Evolutionary conservation across 148 eudicot species (phyloP), one percentile per base, ranked within the genome.

Genomic region (Nepenthes mirabilis): DNA sequence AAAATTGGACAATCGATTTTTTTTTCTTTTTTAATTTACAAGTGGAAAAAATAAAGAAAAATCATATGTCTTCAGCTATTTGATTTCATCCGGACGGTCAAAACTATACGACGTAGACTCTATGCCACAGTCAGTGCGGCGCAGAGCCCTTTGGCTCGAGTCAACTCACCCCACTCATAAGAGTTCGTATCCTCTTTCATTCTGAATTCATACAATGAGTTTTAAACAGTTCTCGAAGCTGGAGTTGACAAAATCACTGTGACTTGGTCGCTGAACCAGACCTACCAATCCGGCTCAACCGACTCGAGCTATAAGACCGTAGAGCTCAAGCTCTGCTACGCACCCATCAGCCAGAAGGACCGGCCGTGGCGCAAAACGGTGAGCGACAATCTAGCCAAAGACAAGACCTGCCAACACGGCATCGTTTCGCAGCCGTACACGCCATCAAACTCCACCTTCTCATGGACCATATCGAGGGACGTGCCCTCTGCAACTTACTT

Each of bases 291-390:
- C 0, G 68, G 56, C 45, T 74, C 69, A 52, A 11, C 2, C 1
- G 14, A 49, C 52, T 85, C 87, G 2, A 50, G 59, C 58, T 91
- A 83, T 82, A 76, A 79, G 55, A 78, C 83, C 0, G 75, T 85
- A 1, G 73, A 72, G 55, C 64, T 82, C 1, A 85, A 79, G 72
- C 84, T 91, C 23, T 91, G 97, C 65, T 91, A 80, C 36, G 74
- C 74, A 32, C 72, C 76, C 0, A 65, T 68, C n/a, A 85, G 93
- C 80, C 97, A 91, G 73, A 34, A 52, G 13, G 93, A 91, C 67
- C 62, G 97, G 4, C 84, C 73, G 12, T 91, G 95, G 97, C 69
- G 97, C 67, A 88, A 75, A 52, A 80, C 82, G 0, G 70, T 33
- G 1, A 2, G 32, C 0, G 78, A 77, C 43, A 47, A 78, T 47